Percentiles rank a stretch among this genome's conserved stretches.
These are phyloP conservation scores for Agaricales sp. DNA, from an alignment of 1,284 basidiomycete genomes.

Conservation along the genomic window DNA sequence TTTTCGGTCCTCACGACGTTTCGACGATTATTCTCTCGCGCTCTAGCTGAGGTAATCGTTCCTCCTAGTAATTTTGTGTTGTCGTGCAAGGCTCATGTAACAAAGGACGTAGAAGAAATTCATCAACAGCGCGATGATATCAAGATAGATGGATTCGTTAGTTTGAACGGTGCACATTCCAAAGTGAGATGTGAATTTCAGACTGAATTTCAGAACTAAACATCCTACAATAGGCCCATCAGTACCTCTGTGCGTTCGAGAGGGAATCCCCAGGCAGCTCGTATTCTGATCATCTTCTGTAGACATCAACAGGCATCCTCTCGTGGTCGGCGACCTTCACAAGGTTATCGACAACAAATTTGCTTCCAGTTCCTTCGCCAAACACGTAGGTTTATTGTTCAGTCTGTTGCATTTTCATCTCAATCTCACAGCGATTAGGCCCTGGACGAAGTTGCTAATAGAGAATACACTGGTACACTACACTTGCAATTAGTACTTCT, in stretches of 20 bases:
- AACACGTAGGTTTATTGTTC: constrained; percentile 36
- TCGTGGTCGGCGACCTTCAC: constrained; percentile 63
- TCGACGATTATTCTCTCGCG: constrained; percentile 55
- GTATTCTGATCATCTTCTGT: no score
- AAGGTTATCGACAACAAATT: constrained; percentile 60
- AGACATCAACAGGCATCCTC: constrained; percentile 80
- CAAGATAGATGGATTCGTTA: constrained; percentile 71
- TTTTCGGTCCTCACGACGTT: constrained; percentile 52
- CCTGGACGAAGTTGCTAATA: constrained; percentile 40
- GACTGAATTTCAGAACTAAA: constrained; percentile 12
- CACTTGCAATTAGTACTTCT: background rate
- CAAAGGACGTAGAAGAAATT: constrained; percentile 59
- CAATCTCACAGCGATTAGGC: constrained; percentile 19
- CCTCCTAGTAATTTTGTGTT: constrained; percentile 7
- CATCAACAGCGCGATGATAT: constrained; percentile 37
- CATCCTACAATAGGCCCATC: constrained; percentile 49
- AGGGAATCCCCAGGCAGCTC: no score
- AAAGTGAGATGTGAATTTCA: constrained; percentile 38
- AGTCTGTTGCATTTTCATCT: constrained; percentile 2
- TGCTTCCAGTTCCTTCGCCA: constrained; percentile 55
- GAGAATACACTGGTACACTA: background rate
- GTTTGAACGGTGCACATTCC: constrained; percentile 61
- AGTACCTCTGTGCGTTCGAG: constrained; percentile 77
- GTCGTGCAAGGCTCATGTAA: constrained; percentile 1
- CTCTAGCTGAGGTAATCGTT: constrained; percentile 48